A percentile compares a stretch with the other conserved stretches of the same genome.
phyloP scores from a whole-genome alignment of 352 stramenopile species.

The Phytopythium litorale region DNA sequence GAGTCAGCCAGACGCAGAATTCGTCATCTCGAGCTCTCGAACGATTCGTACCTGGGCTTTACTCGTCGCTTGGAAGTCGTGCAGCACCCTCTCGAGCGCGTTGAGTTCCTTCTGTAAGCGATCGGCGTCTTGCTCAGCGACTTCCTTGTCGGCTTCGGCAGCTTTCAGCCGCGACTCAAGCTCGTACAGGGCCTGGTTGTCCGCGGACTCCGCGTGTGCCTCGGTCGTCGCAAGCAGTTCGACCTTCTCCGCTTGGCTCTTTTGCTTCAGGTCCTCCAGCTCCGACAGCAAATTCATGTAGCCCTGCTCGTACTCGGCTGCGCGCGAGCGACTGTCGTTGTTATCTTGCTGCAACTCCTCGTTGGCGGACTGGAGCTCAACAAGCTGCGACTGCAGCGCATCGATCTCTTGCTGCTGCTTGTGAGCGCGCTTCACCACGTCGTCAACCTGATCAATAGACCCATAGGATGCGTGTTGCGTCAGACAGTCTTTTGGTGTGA shows the following conservation, averaged over 20 bases:
- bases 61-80: constrained; percentile 59
- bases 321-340: constrained; percentile 29
- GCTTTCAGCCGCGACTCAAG: constrained; percentile 49
- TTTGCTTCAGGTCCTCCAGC: constrained; percentile 40
- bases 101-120: constrained; percentile 50
- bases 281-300: constrained; percentile 55
- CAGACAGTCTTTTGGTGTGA: neutral
- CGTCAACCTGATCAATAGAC: constrained; percentile 26
- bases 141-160: constrained; percentile 53
- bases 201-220: constrained; percentile 41
- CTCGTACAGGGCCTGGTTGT: constrained; percentile 58
- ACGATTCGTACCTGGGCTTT: constrained; percentile 34
- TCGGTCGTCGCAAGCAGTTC: constrained; percentile 40
- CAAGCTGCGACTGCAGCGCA: constrained; percentile 18
- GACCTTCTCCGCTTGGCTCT: constrained; percentile 48
- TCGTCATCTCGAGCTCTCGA: neutral
- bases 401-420: constrained; percentile 31
- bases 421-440: constrained; percentile 33
- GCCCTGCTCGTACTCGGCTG: constrained; percentile 64
- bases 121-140: constrained; percentile 56
- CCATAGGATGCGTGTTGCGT: neutral
- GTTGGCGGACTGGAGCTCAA: constrained; percentile 28
- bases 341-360: constrained; percentile 40
- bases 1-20: neutral
- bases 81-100: constrained; percentile 52